Conservation (phyloP, 1,284 basidiomycete species). For the Pascua sp. region DNA sequence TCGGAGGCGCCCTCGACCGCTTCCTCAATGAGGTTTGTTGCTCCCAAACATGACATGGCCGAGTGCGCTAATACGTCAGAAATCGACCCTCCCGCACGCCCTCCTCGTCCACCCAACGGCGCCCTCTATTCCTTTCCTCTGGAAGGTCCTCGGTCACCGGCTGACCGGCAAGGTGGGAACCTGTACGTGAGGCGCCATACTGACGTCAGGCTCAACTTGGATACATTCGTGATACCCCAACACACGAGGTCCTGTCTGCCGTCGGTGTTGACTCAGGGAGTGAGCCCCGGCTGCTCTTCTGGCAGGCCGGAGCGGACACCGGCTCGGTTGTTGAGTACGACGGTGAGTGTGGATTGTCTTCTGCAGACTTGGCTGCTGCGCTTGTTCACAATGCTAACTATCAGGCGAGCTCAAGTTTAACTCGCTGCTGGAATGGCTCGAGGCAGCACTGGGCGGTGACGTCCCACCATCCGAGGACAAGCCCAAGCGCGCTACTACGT, state of each 20-base stretch:
- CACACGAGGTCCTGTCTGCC: constrained; percentile 52
- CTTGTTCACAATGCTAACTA: not conserved
- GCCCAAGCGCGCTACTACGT: not conserved
- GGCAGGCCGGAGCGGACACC: constrained; percentile 22
- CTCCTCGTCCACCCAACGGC: constrained; percentile 67
- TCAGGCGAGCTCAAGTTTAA: constrained; percentile 48
- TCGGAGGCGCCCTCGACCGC: constrained; percentile 31
- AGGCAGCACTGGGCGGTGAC: constrained; percentile 13
- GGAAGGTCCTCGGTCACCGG: constrained; percentile 77
- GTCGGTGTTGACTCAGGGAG: constrained; percentile 30
- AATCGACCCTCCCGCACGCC: constrained; percentile 57
- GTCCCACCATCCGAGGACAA: constrained; percentile 3
- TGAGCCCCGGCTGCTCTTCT: constrained; percentile 41
- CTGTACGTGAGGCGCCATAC: not conserved
- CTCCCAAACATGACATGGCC: not conserved
- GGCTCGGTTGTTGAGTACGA: constrained; percentile 34
- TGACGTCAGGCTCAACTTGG: constrained; percentile 58
- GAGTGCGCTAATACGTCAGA: constrained; percentile 39
- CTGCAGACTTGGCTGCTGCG: not conserved
- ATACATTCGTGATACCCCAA: constrained; percentile 60
- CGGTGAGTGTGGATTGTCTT: constrained; percentile 22
- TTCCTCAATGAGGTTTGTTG: constrained; percentile 41
- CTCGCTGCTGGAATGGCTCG: constrained; percentile 42
- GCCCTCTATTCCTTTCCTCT: constrained; percentile 74
- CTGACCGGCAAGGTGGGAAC: constrained; percentile 58